A percentile compares a stretch with the other conserved stretches of the same genome.
phyloP scores from a whole-genome alignment of 2,329 filamentous ascomycete species.

The Colletotrichum limetticola region DNA sequence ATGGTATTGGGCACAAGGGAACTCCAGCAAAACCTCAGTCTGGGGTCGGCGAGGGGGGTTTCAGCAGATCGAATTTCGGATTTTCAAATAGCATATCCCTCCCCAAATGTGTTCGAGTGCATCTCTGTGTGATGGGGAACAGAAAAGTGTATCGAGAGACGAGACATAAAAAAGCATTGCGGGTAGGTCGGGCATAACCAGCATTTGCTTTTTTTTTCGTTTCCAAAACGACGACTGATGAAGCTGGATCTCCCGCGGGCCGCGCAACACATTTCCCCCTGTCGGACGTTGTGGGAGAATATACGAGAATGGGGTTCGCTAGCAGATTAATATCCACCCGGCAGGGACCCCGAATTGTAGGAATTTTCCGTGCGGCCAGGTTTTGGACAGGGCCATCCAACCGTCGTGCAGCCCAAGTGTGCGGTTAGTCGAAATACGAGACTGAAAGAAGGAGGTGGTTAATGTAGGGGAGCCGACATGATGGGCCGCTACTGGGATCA shows the following conservation, averaged over 20 bases:
- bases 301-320: slow-evolving; percentile 27
- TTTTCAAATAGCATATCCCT: not conserved
- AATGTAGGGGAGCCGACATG: no score
- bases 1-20: not conserved
- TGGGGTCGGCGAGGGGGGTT: not conserved
- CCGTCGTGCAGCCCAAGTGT: slow-evolving; percentile 10
- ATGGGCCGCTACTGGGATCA: not conserved
- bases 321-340: slow-evolving; percentile 22
- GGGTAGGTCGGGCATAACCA: not conserved
- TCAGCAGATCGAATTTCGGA: not conserved
- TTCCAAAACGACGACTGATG: not conserved
- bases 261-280: not conserved
- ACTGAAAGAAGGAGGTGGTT: not conserved
- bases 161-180: not conserved
- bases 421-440: slow-evolving; percentile 25
- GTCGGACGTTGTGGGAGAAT: slow-evolving; percentile 9
- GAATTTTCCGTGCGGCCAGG: slow-evolving; percentile 22
- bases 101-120: not conserved
- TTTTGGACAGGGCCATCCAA: not conserved
- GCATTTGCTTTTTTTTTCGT: slow-evolving; percentile 1
- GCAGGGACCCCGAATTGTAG: slow-evolving; percentile 26
- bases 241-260: slow-evolving; percentile 20
- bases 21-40: not conserved
- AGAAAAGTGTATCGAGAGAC: not conserved
- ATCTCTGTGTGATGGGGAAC: not conserved